Evolutionary conservation across 495 filamentous ascomycete genomes (phyloP).

Genomic region (Staphylotrichum tortipilum): DNA sequence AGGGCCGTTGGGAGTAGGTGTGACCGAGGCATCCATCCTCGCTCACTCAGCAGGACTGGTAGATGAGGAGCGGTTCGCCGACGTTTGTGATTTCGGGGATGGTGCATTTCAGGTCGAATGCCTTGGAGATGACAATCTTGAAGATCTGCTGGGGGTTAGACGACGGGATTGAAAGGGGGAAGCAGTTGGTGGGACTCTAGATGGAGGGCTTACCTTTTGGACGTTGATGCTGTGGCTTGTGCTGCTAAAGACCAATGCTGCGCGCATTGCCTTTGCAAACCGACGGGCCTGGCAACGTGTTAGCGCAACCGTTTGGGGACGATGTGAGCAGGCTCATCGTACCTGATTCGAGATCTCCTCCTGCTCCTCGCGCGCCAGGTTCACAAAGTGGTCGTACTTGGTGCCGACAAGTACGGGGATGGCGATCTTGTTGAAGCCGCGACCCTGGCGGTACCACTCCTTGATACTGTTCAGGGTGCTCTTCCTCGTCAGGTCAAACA

Average conservation of each 20-base stretch:
- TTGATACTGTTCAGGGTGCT: constrained; percentile 98
- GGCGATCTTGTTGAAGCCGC: constrained; percentile 98
- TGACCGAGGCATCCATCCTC: too few relatives aligned
- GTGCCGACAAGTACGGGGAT: constrained; percentile 95
- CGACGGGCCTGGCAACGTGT: constrained; percentile 62
- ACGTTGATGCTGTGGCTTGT: constrained; percentile 99
- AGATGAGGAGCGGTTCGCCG: constrained; percentile 91
- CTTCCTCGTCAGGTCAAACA: constrained; percentile 97
- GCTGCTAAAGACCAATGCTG: constrained; percentile 93
- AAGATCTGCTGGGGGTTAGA: constrained; percentile 61
- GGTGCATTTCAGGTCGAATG: constrained; percentile 96
- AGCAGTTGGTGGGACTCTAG: too few relatives aligned
- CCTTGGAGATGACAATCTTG: constrained; percentile 97
- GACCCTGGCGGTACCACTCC: constrained; percentile 97
- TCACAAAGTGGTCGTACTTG: constrained; percentile 98
- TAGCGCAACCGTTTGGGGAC: not conserved
- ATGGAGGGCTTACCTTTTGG: too few relatives aligned
- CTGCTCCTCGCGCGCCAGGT: constrained; percentile 93
- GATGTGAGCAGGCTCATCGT: constrained; percentile 12
- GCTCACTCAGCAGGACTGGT: constrained; percentile 70
- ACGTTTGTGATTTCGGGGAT: constrained; percentile 98
- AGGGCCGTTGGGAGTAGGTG: too few relatives aligned
- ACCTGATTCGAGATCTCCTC: constrained; percentile 97
- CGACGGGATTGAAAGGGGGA: constrained; percentile 10
- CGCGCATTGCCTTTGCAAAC: constrained; percentile 97